Base-by-base conservation (phyloP, 2,329 filamentous ascomycete species). In the Trichothecium sympodiale region DNA sequence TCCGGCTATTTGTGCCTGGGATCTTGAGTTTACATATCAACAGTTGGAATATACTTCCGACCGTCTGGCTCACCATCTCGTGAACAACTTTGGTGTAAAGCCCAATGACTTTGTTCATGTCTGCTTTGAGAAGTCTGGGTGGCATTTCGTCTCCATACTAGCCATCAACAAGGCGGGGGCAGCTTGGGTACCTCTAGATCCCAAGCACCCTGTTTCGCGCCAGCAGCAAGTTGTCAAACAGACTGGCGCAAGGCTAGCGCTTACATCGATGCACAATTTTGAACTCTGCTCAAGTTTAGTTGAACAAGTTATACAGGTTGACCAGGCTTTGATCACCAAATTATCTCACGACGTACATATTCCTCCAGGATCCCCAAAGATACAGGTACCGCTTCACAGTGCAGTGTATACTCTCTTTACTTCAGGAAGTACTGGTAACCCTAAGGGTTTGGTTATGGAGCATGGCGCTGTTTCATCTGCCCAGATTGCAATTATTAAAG, bases 11-110 rank as follows among this genome's bases (percentile, higher is more conserved):
- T 6, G 10, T 25, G 20, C 20, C 6, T 25, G 20, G 20, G 20
- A 25, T 25, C 6, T 6, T 6, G 20, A 25, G 20, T 25, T 58
- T 36, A 61, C 59, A 5, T 65, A 64, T 36, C 33, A 45, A 27
- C 52, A 65, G 23, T 46, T 64, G 5, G 33, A 45, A n/a, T 8
- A 31, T 12, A 34, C 35, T 16, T 25, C 38, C 1, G 38, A 40
- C 14, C 36, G 36, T 9, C 40, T 46, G 10, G 41, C 44, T 2
- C 23, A 34, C 17, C 28, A 40, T 10, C 38, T 44, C n/a, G 29
- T 40, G 14, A 4, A 10, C 1, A 17, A 25, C n/a, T 23, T 13
- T 23, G 15, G 9, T 14, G 18, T 38, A 15, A 26, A 16, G 17
- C 16, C 31, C 13, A 26, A 15, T 10, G 23, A 35, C 9, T 5